These are phyloP conservation scores for Colletotrichum sp. DNA, from an alignment of 2,329 filamentous ascomycete genomes.

Conservation along the genomic window DNA sequence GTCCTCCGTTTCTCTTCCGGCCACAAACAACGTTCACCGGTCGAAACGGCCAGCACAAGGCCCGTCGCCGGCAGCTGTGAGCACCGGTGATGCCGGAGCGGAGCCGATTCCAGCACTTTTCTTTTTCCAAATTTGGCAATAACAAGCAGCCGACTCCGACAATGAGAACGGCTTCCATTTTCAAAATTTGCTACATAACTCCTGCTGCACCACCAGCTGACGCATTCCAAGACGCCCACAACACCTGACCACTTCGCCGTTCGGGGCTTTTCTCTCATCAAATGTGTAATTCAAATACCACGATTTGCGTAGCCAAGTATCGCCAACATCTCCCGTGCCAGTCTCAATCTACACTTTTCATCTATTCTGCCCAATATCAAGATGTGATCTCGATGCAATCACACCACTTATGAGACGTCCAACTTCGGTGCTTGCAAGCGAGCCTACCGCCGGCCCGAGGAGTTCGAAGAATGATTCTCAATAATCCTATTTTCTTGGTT, in stretches of 20 bases:
- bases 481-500: constrained; percentile 5
- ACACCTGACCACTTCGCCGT: not conserved
- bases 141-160: not conserved
- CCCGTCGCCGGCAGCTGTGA: not conserved
- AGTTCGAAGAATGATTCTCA: not conserved
- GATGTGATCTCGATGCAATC: not conserved
- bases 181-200: not conserved
- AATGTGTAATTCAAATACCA: not conserved
- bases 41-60: not conserved
- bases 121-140: not conserved
- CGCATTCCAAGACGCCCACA: not conserved
- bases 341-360: not conserved
- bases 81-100: not conserved
- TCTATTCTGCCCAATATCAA: not conserved
- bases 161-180: not conserved
- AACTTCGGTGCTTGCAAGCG: not conserved
- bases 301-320: not conserved
- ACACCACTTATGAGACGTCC: not conserved
- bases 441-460: not conserved
- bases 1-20: not conserved
- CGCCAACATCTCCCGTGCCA: not conserved
- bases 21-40: constrained; percentile 6
- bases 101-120: not conserved
- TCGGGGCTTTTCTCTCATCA: not conserved
- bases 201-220: not conserved